Base-by-base conservation (phyloP, 768 basidiomycete genomes). In the Favolaschia claudopus region DNA sequence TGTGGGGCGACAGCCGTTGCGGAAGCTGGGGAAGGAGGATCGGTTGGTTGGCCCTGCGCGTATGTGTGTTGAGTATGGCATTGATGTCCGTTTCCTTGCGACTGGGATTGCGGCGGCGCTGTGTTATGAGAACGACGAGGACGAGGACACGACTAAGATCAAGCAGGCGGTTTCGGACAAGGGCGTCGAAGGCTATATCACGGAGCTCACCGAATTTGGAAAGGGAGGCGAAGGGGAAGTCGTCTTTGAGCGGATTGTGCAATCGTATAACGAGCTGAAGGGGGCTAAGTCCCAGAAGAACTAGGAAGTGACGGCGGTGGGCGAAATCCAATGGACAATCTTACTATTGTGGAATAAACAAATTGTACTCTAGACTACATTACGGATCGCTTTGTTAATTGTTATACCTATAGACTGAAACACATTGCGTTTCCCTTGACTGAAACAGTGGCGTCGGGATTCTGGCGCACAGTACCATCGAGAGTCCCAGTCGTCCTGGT, bases 1-100 rank as follows among this genome's bases (percentile, higher is more conserved):
- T 27, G 77, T 79, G 9, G 75, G 74, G 2, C 69, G 76, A 15
- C 69, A 77, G 58, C 77, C 77, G n/a, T 60, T 77, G 47, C 71
- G 77, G 28, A 79, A 79, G 68, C 70, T 79, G 3, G 70, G 64
- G 14, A 60, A 55, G 28, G 67, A 67, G 6, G 77, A 79, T 49
- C 67, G 77, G 7, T 66, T 79, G 15, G 66, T 79, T 0, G 77
- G 77, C 9, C 76, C 77, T 7, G 66, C 69, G 32, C 60, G 59
- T 20, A 74, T 78, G 72, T 76, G 76, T 52, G 59, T 60, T 34
- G 71, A 70, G 50, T 70, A 69, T 37, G 70, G 60, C 9, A 59
- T 79, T 1, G 67, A 70, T 2, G 64, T 71, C 46, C 70, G 66
- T 19, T 64, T 75, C 47, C 66, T 78, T 7, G 64, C 72, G 22